These are phyloP conservation scores for Globomyces pollinis-pini DNA, from an alignment of 192 early-diverging fungal genomes.

Conservation along the genomic window DNA sequence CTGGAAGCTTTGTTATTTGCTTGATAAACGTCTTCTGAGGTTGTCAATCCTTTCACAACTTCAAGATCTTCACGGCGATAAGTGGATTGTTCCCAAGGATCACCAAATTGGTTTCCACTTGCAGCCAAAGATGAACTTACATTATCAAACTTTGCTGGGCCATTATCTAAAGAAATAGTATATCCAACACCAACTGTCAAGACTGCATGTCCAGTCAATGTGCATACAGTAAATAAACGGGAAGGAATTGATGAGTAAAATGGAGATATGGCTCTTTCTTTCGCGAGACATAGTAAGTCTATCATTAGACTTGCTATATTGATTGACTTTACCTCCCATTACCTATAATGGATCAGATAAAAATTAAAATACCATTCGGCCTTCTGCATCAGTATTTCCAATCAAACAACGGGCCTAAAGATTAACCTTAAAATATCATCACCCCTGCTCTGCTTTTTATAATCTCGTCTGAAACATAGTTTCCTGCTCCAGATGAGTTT, in stretches of 20 bases:
- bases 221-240: conserved; percentile 71
- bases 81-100: conserved; percentile 3
- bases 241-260: conserved; percentile 33
- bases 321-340: conserved; percentile 46
- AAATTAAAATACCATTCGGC: conserved; percentile 86
- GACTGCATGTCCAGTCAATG: conserved; percentile 75
- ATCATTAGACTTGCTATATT: background rate
- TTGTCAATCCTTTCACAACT: conserved; percentile 51
- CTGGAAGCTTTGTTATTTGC: conserved; percentile 67
- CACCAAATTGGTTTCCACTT: background rate
- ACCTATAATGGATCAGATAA: conserved; percentile 66
- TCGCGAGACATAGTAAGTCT: conserved; percentile 45
- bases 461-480: conserved; percentile 77
- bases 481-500: conserved; percentile 73
- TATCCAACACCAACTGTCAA: conserved; percentile 39
- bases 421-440: background rate
- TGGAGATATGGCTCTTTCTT: conserved; percentile 23
- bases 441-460: conserved; percentile 67
- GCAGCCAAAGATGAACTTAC: background rate
- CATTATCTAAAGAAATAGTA: background rate
- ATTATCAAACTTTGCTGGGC: background rate
- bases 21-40: conserved; percentile 76
- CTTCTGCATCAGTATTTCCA: conserved; percentile 86
- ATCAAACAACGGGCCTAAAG: conserved; percentile 24
- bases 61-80: conserved; percentile 2